phyloP scores from a whole-genome alignment of 2,329 filamentous ascomycete species.

The Paecilomyces dactylethromorphus region DNA sequence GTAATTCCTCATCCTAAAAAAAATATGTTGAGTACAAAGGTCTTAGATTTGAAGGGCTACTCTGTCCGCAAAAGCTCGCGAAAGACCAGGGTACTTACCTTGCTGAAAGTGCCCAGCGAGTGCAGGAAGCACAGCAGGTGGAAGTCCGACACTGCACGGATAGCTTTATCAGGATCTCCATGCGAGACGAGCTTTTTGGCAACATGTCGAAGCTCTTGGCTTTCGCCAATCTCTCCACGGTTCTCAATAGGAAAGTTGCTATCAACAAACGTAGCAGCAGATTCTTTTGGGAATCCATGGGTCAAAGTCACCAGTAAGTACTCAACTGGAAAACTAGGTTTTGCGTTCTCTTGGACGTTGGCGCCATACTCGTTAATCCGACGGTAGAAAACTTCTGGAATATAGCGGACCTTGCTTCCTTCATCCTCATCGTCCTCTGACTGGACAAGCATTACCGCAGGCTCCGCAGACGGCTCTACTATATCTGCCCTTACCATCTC shows the following conservation, averaged over 20 bases:
- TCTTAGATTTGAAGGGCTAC: neutral
- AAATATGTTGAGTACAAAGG: neutral
- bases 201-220: constrained; percentile 67
- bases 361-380: constrained; percentile 93
- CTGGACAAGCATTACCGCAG: constrained; percentile 87
- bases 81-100: constrained; percentile 52
- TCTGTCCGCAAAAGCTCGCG: constrained; percentile 2
- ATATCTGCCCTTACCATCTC: constrained; percentile 97
- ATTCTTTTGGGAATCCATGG: constrained; percentile 82
- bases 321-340: constrained; percentile 91
- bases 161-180: constrained; percentile 55
- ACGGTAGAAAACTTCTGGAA: constrained; percentile 95
- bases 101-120: constrained; percentile 70
- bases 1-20: constrained; percentile 73
- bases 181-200: constrained; percentile 63
- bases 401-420: constrained; percentile 69
- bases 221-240: constrained; percentile 75
- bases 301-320: constrained; percentile 94
- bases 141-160: constrained; percentile 78
- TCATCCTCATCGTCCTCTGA: constrained; percentile 76
- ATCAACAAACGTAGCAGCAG: constrained; percentile 67
- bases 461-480: constrained; percentile 89
- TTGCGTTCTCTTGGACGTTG: constrained; percentile 95
- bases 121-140: constrained; percentile 87
- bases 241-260: constrained; percentile 85